Conservation (phyloP, 1,284 basidiomycete species). For the Takashimella tepidaria region DNA sequence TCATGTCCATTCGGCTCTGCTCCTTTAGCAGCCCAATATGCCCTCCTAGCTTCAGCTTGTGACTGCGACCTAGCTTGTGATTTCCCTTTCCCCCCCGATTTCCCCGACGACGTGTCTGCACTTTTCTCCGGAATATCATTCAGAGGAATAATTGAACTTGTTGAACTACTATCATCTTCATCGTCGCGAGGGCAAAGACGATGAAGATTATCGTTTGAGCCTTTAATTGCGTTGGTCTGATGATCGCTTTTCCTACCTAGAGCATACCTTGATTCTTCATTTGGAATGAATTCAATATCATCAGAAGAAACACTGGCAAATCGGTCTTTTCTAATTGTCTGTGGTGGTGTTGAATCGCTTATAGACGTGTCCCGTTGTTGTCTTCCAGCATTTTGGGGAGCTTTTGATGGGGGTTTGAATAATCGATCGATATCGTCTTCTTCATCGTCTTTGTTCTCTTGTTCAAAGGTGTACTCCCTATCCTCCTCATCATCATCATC, state of each 20-base stretch:
- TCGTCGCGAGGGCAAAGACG: too few relatives aligned
- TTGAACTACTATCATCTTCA: neutral
- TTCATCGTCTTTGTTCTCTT: too few relatives aligned
- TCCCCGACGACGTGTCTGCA: too few relatives aligned
- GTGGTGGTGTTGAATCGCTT: too few relatives aligned
- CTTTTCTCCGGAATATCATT: neutral
- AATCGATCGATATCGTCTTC: conserved; percentile 6
- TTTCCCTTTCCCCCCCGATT: neutral
- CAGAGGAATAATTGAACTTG: neutral
- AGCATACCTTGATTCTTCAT: conserved; percentile 15
- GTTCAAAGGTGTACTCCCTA: too few relatives aligned
- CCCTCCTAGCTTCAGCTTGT: conserved; percentile 18
- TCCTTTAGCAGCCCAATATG: conserved; percentile 30
- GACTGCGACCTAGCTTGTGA: neutral
- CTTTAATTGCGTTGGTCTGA: neutral
- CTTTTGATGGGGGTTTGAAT: neutral
- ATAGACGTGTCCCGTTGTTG: too few relatives aligned
- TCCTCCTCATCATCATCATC: conserved; percentile 14
- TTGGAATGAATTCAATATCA: conserved; percentile 8
- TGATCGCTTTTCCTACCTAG: conserved; percentile 4
- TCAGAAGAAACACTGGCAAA: conserved; percentile 8
- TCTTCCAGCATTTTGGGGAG: neutral
- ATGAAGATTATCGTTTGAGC: conserved; percentile 1
- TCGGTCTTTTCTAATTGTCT: neutral
- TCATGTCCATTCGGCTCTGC: too few relatives aligned